phyloP scores from a whole-genome alignment of 23 red algal genomes.

The Cyanidioschyzon merolae region DNA sequence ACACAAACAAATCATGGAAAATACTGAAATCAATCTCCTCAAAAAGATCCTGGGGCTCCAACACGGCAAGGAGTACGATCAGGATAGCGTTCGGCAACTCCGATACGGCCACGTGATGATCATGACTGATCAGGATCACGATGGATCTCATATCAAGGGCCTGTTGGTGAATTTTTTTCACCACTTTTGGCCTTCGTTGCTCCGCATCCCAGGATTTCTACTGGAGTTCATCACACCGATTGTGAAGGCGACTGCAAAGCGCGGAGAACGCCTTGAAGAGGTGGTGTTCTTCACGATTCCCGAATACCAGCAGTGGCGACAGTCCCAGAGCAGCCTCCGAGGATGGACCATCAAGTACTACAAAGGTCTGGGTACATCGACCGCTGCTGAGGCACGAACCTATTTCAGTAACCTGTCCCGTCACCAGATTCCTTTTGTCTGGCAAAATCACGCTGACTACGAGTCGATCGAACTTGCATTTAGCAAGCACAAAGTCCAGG shows the following conservation, averaged over 20 bases:
- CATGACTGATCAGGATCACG: conserved; percentile 52
- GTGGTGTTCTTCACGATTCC: conserved; percentile 30
- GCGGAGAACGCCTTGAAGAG: not conserved
- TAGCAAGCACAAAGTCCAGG: conserved; percentile 21
- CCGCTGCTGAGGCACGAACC: conserved; percentile 28
- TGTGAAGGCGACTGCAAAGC: conserved; percentile 28
- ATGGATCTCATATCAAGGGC: conserved; percentile 52
- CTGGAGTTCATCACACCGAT: conserved; percentile 41
- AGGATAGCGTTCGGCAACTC: conserved; percentile 4
- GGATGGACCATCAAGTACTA: conserved; percentile 43
- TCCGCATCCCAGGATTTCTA: conserved; percentile 19
- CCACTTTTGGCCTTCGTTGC: conserved; percentile 37
- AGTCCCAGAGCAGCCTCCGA: not conserved
- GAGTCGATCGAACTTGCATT: conserved; percentile 30
- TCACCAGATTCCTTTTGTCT: not conserved
- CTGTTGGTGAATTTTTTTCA: conserved; percentile 42
- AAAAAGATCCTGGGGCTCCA: conserved; percentile 35
- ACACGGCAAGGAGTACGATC: conserved; percentile 24
- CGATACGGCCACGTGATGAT: conserved; percentile 46
- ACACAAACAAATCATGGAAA: conserved; percentile 24
- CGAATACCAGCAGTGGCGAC: conserved; percentile 25
- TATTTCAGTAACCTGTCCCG: conserved; percentile 22
- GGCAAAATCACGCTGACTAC: not conserved
- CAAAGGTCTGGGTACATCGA: conserved; percentile 49
- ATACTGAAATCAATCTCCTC: conserved; percentile 27